Conservation (phyloP, 768 basidiomycete genomes). For the Clitopilus hobsonii region DNA sequence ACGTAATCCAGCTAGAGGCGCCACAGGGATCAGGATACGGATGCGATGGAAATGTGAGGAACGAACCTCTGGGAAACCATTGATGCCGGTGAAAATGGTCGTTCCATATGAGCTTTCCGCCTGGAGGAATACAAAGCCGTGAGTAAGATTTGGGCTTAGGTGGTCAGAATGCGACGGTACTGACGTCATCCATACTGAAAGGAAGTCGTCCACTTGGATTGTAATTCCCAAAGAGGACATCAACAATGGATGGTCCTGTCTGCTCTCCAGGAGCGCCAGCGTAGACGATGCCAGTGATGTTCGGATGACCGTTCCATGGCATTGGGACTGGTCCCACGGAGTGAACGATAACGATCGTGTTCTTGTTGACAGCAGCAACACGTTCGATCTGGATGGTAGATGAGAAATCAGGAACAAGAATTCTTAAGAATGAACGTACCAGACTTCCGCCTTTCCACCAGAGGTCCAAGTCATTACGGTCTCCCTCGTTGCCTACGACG, state of each 20-base stretch:
- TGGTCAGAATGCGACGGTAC: slow-evolving; percentile 4
- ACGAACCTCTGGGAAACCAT: slow-evolving; percentile 32
- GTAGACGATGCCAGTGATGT: slow-evolving; percentile 60
- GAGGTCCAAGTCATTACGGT: slow-evolving; percentile 52
- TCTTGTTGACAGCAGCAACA: slow-evolving; percentile 65
- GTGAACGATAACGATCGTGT: slow-evolving; percentile 79
- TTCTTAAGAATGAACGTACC: slow-evolving; percentile 13
- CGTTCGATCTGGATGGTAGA: slow-evolving; percentile 33
- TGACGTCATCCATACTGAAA: slow-evolving; percentile 67
- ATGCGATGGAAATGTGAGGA: slow-evolving; percentile 12
- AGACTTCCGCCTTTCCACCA: slow-evolving; percentile 55
- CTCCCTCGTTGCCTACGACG: slow-evolving; percentile 60
- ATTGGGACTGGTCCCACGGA: slow-evolving; percentile 75
- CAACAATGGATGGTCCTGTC: slow-evolving; percentile 71
- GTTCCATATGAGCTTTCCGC: slow-evolving; percentile 37
- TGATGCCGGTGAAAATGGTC: slow-evolving; percentile 35
- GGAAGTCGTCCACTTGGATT: slow-evolving; percentile 75
- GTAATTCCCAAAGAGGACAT: slow-evolving; percentile 71
- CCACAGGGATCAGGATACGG: neutral
- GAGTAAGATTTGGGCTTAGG: neutral
- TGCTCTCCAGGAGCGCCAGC: slow-evolving; percentile 67
- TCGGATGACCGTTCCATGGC: slow-evolving; percentile 71
- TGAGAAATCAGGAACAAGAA: slow-evolving; percentile 20
- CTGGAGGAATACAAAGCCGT: slow-evolving; percentile 15
- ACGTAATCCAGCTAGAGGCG: slow-evolving; percentile 66